Evolutionary conservation across 768 basidiomycete species (phyloP).

Genomic region (Phaeotremella fagi): DNA sequence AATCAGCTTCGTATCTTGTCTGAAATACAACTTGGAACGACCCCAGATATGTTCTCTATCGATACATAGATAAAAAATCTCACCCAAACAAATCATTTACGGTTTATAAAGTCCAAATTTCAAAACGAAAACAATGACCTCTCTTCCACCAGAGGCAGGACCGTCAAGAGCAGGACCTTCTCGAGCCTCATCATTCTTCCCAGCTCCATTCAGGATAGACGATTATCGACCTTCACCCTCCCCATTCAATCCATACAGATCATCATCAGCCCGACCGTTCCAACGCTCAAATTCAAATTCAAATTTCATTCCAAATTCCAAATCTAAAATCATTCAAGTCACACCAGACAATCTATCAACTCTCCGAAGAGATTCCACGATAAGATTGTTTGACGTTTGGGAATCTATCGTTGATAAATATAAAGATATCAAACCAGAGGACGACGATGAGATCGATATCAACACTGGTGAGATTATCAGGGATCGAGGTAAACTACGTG

Average conservation of each 20-base stretch:
- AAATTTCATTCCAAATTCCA: no score
- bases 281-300: no score
- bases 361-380: constrained; percentile 18
- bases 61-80: no score
- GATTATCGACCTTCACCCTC: not conserved
- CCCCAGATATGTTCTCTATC: no score
- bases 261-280: constrained; percentile 3
- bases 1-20: no score
- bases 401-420: constrained; percentile 31
- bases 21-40: no score
- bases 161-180: constrained; percentile 13
- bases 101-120: no score
- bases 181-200: constrained; percentile 4
- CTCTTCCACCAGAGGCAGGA: not conserved
- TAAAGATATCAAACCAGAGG: constrained; percentile 19
- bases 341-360: constrained; percentile 4
- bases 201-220: constrained; percentile 2
- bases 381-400: constrained; percentile 20
- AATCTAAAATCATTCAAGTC: constrained; percentile 4
- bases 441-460: constrained; percentile 41
- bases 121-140: no score
- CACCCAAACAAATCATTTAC: no score
- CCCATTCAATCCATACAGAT: not conserved
- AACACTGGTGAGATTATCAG: constrained; percentile 20
- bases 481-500: constrained; percentile 25